phyloP scores from a whole-genome alignment of 306 rosid species.

The Ammopiptanthus mongolicus region DNA sequence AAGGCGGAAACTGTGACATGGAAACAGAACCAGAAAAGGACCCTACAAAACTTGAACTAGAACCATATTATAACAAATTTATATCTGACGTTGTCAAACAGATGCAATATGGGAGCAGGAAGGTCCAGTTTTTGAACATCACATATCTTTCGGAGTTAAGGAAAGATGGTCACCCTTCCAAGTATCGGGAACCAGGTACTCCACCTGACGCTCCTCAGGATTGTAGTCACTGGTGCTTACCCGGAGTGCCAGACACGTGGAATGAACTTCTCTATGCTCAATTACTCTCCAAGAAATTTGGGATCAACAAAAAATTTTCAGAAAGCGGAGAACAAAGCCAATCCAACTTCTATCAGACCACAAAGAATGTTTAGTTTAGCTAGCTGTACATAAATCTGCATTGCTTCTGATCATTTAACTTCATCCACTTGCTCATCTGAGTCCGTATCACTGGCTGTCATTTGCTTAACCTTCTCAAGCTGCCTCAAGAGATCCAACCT shows the following conservation, averaged over 20 bases:
- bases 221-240: conserved; percentile 98
- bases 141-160: conserved; percentile 78
- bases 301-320: conserved; percentile 22
- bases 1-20: conserved; percentile 58
- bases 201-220: conserved; percentile 80
- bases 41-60: conserved; percentile 40
- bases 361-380: conserved; percentile 26
- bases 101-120: conserved; percentile 53
- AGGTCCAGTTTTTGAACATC: conserved; percentile 67
- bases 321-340: conserved; percentile 17
- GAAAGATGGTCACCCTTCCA: conserved; percentile 92
- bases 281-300: conserved; percentile 50
- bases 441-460: conserved; percentile 46
- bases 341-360: conserved; percentile 21
- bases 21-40: conserved; percentile 55
- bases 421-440: conserved; percentile 50
- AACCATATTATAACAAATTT: conserved; percentile 51
- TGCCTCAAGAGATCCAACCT: conserved; percentile 94
- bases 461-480: conserved; percentile 88
- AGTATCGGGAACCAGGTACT: conserved; percentile 72
- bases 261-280: conserved; percentile 74
- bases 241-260: conserved; percentile 98
- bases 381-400: conserved; percentile 43
- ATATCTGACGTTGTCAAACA: conserved; percentile 58
- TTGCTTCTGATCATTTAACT: conserved; percentile 41